A percentile compares a stretch with the other conserved stretches of the same genome.
phyloP scores from a whole-genome alignment of 208 protist genomes.

The Leishmania martiniquensis region DNA sequence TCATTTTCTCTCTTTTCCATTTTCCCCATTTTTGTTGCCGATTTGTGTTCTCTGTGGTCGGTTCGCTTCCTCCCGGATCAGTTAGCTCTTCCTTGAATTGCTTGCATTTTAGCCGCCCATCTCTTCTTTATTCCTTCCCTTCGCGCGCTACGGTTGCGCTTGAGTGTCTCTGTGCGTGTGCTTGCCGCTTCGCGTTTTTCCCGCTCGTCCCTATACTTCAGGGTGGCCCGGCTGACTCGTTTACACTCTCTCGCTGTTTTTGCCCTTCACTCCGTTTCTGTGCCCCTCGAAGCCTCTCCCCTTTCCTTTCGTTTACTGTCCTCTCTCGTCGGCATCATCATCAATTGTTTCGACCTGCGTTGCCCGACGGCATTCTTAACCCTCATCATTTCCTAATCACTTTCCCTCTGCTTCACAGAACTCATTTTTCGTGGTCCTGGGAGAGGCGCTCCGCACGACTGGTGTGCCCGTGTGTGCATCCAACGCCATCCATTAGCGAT shows the following conservation, averaged over 20 bases:
- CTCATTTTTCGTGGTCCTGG: neutral
- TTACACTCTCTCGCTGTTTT: neutral
- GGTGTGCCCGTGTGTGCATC: neutral
- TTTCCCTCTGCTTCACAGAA: neutral
- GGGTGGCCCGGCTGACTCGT: neutral
- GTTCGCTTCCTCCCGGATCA: neutral
- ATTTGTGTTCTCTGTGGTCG: neutral
- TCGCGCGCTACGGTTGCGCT: neutral
- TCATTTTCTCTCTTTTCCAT: neutral
- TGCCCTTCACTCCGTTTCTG: neutral
- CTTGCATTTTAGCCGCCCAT: neutral
- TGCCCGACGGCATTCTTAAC: neutral
- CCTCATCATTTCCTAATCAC: neutral
- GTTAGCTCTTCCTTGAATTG: constrained; percentile 3
- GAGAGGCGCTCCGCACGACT: neutral
- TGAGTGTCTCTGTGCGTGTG: neutral
- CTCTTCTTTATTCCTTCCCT: constrained; percentile 2
- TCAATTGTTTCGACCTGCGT: too few relatives aligned
- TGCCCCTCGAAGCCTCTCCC: neutral
- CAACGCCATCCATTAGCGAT: neutral
- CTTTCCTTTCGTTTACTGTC: too few relatives aligned
- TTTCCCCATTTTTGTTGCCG: neutral
- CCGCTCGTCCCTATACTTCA: neutral
- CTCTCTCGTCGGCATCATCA: too few relatives aligned
- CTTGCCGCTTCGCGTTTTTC: constrained; percentile 1